A percentile compares a stretch with the other conserved stretches of the same genome.
These are phyloP conservation scores for Tylopilus felleus DNA, from an alignment of 768 basidiomycete genomes.

Conservation along the genomic window DNA sequence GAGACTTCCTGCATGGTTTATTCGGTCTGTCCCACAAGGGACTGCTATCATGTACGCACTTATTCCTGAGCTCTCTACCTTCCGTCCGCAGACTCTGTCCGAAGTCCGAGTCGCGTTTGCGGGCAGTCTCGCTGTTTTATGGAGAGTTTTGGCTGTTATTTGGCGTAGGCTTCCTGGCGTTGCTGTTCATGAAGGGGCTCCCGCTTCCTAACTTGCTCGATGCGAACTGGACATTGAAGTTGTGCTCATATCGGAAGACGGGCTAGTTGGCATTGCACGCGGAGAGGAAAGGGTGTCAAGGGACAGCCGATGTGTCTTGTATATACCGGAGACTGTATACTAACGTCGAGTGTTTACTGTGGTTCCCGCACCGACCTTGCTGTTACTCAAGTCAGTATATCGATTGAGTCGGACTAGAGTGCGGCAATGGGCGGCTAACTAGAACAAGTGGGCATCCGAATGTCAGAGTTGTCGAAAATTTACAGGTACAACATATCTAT, in stretches of 20 bases:
- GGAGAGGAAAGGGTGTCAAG: no score
- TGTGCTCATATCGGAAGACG: no score
- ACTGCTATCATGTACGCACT: slow-evolving; percentile 43
- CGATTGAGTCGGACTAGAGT: no score
- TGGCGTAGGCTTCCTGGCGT: background rate
- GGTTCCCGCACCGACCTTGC: no score
- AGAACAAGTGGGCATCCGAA: background rate
- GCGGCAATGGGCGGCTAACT: no score
- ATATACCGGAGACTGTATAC: no score
- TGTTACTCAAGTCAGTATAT: no score
- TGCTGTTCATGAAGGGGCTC: slow-evolving; percentile 6
- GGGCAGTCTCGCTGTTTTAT: slow-evolving; percentile 37
- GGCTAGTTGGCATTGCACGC: no score
- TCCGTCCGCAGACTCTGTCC: slow-evolving; percentile 31
- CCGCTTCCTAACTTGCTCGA: slow-evolving; percentile 2
- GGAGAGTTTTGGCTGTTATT: slow-evolving; percentile 41
- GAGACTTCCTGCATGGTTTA: slow-evolving; percentile 40
- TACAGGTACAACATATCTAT: background rate
- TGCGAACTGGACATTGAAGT: slow-evolving; percentile 1
- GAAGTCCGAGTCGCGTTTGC: slow-evolving; percentile 43
- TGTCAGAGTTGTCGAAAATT: background rate
- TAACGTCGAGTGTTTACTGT: no score
- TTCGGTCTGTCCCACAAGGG: slow-evolving; percentile 35
- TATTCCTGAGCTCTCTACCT: slow-evolving; percentile 39
- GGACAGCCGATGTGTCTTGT: no score